phyloP scores from a whole-genome alignment of 805 yeast species.

The Wickerhamiella cacticola region DNA sequence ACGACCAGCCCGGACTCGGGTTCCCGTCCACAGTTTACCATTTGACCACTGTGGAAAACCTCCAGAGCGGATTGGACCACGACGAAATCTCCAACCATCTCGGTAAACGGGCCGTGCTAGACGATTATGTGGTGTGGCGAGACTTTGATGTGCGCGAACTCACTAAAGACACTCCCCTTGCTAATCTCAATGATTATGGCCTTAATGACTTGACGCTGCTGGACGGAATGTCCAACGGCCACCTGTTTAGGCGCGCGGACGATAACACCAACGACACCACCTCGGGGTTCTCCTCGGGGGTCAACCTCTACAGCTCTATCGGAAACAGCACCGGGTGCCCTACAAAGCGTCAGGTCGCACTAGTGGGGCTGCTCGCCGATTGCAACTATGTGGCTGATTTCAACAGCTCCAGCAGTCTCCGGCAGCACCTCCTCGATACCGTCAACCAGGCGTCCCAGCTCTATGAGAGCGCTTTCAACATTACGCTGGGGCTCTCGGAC shows the following conservation, averaged over 20 bases:
- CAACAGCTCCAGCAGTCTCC: conserved; percentile 22
- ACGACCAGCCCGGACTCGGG: conserved; percentile 26
- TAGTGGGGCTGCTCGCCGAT: conserved; percentile 32
- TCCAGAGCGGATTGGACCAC: conserved; percentile 9
- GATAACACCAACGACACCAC: conserved; percentile 17
- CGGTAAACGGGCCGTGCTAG: background rate
- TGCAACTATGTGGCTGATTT: conserved; percentile 27
- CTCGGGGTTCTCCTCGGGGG: conserved; percentile 23
- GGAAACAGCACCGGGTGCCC: conserved; percentile 30
- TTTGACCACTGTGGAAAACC: conserved; percentile 15
- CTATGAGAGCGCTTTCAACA: conserved; percentile 29
- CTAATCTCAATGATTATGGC: background rate
- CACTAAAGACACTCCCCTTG: background rate
- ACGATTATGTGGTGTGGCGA: conserved; percentile 24
- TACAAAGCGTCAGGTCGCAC: conserved; percentile 24
- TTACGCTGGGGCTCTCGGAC: conserved; percentile 27
- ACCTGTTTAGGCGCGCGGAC: conserved; percentile 9
- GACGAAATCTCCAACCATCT: conserved; percentile 14
- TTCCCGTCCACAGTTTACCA: conserved; percentile 25
- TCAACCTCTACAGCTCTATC: conserved; percentile 20
- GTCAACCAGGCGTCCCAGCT: conserved; percentile 29
- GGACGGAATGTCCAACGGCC: conserved; percentile 6
- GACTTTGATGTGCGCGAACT: conserved; percentile 21
- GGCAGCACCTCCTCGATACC: conserved; percentile 25
- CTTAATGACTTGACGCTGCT: conserved; percentile 12